These are phyloP conservation scores for Volvariella volvacea DNA, from an alignment of 1,284 basidiomycete species.

Conservation along the genomic window DNA sequence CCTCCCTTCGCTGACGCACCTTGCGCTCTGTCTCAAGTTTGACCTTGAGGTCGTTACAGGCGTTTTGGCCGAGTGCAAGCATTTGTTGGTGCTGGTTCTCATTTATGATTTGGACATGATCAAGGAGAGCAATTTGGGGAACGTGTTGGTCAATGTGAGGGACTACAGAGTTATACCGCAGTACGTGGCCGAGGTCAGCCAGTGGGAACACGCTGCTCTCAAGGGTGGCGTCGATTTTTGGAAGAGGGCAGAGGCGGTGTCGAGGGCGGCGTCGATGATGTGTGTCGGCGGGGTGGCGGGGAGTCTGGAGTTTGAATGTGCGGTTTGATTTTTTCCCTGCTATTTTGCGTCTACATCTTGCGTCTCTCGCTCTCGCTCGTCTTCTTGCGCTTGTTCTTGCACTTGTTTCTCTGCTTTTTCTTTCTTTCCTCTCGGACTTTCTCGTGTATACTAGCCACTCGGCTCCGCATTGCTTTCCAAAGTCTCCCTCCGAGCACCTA, in stretches of 20 bases:
- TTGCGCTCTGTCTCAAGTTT: not conserved
- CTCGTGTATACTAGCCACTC: no score
- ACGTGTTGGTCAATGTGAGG: not conserved
- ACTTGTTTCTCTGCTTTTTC: no score
- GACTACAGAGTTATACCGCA: not conserved
- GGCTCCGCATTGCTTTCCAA: no score
- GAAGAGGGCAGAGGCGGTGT: not conserved
- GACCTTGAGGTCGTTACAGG: not conserved
- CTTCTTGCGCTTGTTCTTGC: no score
- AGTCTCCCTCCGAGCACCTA: no score
- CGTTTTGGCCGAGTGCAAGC: not conserved
- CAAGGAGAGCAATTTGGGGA: not conserved
- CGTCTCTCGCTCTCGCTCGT: no score
- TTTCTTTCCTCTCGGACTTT: no score
- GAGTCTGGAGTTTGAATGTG: no score
- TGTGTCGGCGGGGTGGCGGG: no score
- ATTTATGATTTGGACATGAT: constrained; percentile 1
- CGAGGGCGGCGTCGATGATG: no score
- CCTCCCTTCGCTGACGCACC: not conserved
- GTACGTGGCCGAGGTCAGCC: not conserved
- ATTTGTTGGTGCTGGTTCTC: not conserved
- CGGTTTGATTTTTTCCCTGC: no score
- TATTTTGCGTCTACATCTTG: no score
- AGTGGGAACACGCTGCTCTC: not conserved
- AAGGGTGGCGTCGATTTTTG: not conserved